Evolutionary conservation across 805 yeast genomes (phyloP).

Genomic region (Barnettozyma californica): DNA sequence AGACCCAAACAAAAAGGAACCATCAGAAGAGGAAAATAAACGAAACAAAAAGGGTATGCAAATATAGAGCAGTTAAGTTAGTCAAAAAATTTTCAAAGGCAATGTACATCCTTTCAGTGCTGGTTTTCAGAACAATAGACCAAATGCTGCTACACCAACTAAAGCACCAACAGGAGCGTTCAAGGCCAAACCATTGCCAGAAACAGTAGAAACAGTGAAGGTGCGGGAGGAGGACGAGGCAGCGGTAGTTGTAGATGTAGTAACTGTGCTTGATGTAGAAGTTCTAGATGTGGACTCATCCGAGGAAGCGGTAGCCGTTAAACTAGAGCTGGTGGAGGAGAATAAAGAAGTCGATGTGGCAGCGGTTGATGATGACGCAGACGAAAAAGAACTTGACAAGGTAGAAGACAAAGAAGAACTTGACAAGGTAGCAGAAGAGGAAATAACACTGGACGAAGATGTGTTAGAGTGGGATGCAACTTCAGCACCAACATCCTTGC

Average conservation of each 20-base stretch:
- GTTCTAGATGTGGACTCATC: slow-evolving; percentile 11
- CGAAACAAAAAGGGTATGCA: neutral
- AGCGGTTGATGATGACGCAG: too few species aligned
- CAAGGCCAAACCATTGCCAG: slow-evolving; percentile 27
- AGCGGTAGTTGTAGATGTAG: slow-evolving; percentile 8
- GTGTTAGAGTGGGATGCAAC: slow-evolving; percentile 32
- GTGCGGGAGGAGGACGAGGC: slow-evolving; percentile 9
- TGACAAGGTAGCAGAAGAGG: slow-evolving; percentile 16
- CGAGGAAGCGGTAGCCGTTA: slow-evolving; percentile 2
- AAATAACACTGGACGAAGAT: slow-evolving; percentile 20
- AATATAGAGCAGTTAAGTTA: neutral
- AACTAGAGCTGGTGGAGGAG: slow-evolving; percentile 2
- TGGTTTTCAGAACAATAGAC: slow-evolving; percentile 14
- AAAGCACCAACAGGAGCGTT: slow-evolving; percentile 37
- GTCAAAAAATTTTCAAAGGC: neutral
- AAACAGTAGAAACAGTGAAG: slow-evolving; percentile 8
- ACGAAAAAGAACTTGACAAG: slow-evolving; percentile 5
- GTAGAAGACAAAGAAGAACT: slow-evolving; percentile 20
- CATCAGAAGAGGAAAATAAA: neutral
- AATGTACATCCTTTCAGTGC: neutral
- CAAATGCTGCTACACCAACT: slow-evolving; percentile 32
- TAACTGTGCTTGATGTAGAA: slow-evolving; percentile 9
- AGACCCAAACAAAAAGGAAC: neutral
- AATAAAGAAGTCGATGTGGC: slow-evolving; percentile 19
- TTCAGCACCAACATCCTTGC: slow-evolving; percentile 41